Conservation (phyloP, 108 stramenopile species). For the Cyclotella cryptica region DNA sequence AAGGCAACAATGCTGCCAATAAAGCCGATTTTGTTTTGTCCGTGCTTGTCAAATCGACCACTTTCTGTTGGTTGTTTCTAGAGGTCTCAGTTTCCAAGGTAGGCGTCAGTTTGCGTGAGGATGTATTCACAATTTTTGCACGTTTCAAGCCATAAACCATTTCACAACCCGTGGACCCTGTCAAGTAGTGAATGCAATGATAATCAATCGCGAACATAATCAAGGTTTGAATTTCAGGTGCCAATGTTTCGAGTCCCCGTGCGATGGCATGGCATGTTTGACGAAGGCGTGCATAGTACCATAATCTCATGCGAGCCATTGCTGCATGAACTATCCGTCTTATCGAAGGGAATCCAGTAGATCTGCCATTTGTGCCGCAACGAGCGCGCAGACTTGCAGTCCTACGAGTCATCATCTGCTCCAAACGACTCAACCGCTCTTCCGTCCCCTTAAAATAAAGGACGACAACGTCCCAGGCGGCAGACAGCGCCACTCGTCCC, state of each 20-base stretch:
- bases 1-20: constrained; percentile 68
- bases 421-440: constrained; percentile 17
- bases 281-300: constrained; percentile 18
- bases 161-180: constrained; percentile 74
- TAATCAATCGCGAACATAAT: constrained; percentile 69
- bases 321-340: constrained; percentile 4
- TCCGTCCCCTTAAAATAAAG: constrained; percentile 15
- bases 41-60: constrained; percentile 49
- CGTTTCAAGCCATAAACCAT: constrained; percentile 72
- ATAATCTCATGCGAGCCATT: constrained; percentile 23
- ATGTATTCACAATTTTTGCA: constrained; percentile 49
- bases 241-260: constrained; percentile 38
- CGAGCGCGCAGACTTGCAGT: not conserved
- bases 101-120: not conserved
- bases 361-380: not conserved
- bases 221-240: constrained; percentile 63
- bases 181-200: constrained; percentile 52
- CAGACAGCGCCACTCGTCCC: constrained; percentile 59
- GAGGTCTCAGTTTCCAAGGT: not conserved
- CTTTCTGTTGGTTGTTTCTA: constrained; percentile 16
- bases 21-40: constrained; percentile 70
- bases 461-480: constrained; percentile 43
- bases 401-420: constrained; percentile 27
- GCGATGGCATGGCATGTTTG: constrained; percentile 34
- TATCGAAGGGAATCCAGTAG: constrained; percentile 1